phyloP scores from a whole-genome alignment of 2,329 filamentous ascomycete genomes.

The Bimuria novae-zelandiae region DNA sequence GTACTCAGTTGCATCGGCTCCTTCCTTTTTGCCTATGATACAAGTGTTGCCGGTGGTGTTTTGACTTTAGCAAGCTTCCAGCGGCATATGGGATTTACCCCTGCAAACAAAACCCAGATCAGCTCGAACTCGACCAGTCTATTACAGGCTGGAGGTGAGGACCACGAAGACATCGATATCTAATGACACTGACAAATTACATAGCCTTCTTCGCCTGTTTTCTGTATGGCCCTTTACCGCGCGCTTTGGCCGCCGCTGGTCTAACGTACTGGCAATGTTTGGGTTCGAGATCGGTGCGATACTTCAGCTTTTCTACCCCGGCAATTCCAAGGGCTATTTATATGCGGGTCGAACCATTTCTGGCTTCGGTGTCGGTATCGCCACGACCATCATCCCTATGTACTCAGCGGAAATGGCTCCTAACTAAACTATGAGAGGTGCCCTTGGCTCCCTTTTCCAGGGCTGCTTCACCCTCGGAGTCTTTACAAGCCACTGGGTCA shows the following conservation, averaged over 20 bases:
- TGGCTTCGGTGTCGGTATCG: slow-evolving; percentile 46
- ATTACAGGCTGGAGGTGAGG: slow-evolving; percentile 48
- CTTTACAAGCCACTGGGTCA: slow-evolving; percentile 52
- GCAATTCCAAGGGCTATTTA: slow-evolving; percentile 42
- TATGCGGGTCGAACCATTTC: slow-evolving; percentile 43
- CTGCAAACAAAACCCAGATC: slow-evolving; percentile 37
- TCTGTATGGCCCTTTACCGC: slow-evolving; percentile 53
- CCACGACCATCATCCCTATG: slow-evolving; percentile 46
- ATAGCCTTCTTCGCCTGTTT: slow-evolving; percentile 52
- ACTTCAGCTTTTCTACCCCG: slow-evolving; percentile 48
- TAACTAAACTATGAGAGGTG: slow-evolving; percentile 50
- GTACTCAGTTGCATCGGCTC: slow-evolving; percentile 25
- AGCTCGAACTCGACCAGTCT: slow-evolving; percentile 50
- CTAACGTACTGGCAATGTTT: slow-evolving; percentile 46
- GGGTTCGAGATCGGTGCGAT: slow-evolving; percentile 54
- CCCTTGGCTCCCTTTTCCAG: slow-evolving; percentile 50
- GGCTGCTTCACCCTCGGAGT: slow-evolving; percentile 53
- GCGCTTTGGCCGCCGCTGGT: slow-evolving; percentile 46
- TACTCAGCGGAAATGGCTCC: slow-evolving; percentile 53
- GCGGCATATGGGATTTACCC: slow-evolving; percentile 43
- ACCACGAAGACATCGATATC: background rate
- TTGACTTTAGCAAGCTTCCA: slow-evolving; percentile 48
- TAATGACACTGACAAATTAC: background rate
- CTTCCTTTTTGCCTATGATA: slow-evolving; percentile 52
- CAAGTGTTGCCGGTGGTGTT: slow-evolving; percentile 51